Evolutionary conservation across 225 moss, liverwort and hornwort genomes (phyloP), one percentile per base, ranked within the genome.

Genomic region (Sphagnum contortum): DNA sequence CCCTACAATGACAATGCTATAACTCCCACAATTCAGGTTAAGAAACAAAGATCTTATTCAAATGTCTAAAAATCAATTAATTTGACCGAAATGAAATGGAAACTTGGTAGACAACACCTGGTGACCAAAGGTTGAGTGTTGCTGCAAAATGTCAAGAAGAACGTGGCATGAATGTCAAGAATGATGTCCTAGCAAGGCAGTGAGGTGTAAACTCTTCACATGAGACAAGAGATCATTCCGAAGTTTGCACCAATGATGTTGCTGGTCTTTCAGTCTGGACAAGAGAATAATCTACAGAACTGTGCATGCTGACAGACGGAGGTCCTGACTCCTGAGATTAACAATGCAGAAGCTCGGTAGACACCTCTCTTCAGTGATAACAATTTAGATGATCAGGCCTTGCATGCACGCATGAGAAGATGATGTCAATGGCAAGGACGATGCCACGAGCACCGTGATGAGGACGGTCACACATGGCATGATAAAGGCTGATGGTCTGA

Each of bases 71-170:
- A 29, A 29, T 29, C 29, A 29, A 29, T 29, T 29, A 29, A 29
- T 29, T 29, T 29, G 29, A 29, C 29, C 29, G 29, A 29, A 29
- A 29, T 29, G 29, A 29, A 29, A 29, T 29, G 73, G 46, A 73
- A 92, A 91, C 52, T 52, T 52, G 52, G 9, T 86, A 89, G 83
- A 93, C 84, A 80, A 80, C 98, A 98, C 98, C 93, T 98, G 98
- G 91, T 81, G 81, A 83, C 80, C 76, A 75, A 67, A 67, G 57
- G 70, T 74, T 74, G 80, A 75, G 80, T 87, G 87, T 78, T 93
- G 91, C 92, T 98, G 98, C 93, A 98, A 84, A 91, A 98, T 78
- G 72, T 78, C 85, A 78, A 80, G 85, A 72, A 72, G 85, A 49
- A 78, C 69, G 80, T 80, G 68, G 80, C 75, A 74, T 71, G 63